These are phyloP conservation scores for Trichoderma koningii DNA, from an alignment of 2,329 filamentous ascomycete species.

Conservation along the genomic window DNA sequence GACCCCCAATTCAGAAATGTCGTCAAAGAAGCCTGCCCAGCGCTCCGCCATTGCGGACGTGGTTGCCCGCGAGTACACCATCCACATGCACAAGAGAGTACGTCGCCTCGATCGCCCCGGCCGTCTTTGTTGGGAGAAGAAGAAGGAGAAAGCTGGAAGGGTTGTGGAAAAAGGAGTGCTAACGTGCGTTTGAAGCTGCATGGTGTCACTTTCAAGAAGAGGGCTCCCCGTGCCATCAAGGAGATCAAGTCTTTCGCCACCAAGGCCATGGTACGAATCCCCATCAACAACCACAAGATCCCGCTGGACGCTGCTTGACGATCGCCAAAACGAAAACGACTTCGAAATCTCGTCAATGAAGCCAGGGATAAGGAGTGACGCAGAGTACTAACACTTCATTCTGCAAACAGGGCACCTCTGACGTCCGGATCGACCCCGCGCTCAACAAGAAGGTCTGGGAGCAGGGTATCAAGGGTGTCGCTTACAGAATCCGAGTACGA, in stretches of 20 bases:
- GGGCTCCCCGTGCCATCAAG: conserved; percentile 97
- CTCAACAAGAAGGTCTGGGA: conserved; percentile 99
- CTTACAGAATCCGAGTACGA: conserved; percentile 94
- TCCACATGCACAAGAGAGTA: conserved; percentile 96
- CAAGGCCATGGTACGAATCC: conserved; percentile 85
- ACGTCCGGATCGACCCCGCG: conserved; percentile 97
- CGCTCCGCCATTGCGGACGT: conserved; percentile 98
- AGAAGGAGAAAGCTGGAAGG: not conserved
- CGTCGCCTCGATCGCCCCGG: conserved; percentile 33
- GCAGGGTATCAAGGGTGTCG: conserved; percentile 96
- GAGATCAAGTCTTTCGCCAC: conserved; percentile 95
- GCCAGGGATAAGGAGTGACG: not conserved
- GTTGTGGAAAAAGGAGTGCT: conserved; percentile 14
- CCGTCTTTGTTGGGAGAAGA: not conserved
- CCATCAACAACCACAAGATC: conserved; percentile 8
- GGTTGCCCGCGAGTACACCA: conserved; percentile 99
- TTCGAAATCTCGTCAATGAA: not conserved
- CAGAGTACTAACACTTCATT: conserved; percentile 31
- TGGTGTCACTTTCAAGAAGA: conserved; percentile 99
- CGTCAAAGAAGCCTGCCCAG: conserved; percentile 50
- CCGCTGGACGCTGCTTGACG: conserved; percentile 15
- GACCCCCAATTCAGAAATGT: conserved; percentile 43
- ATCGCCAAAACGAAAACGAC: not conserved
- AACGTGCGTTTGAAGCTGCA: conserved; percentile 67
- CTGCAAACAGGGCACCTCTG: conserved; percentile 75